Evolutionary conservation across 352 stramenopile species (phyloP).

Genomic region (Pythium catenulatum): DNA sequence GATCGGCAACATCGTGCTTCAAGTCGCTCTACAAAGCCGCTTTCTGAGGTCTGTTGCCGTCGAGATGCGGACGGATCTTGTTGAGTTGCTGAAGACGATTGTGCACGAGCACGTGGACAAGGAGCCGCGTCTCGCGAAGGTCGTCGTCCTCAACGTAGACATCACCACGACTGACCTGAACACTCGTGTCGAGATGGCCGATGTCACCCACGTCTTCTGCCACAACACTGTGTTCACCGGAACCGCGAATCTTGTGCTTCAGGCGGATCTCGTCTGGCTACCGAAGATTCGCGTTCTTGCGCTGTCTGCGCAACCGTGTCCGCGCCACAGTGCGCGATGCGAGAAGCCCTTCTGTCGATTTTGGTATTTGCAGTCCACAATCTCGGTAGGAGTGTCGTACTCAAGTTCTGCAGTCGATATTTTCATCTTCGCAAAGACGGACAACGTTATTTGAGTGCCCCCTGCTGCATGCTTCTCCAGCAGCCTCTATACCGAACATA

Average conservation of each 20-base stretch:
- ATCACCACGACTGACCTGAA: background rate
- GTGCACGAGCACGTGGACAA: background rate
- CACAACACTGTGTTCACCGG: conserved; percentile 24
- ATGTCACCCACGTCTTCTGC: background rate
- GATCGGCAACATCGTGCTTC: conserved; percentile 5
- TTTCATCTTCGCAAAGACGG: background rate
- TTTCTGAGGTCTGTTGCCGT: background rate
- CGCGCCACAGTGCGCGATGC: conserved; percentile 2
- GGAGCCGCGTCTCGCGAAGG: background rate
- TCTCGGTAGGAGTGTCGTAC: background rate
- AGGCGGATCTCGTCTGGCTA: background rate
- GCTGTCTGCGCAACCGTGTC: background rate
- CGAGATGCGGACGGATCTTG: conserved; percentile 12
- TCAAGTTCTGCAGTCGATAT: background rate
- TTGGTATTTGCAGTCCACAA: background rate
- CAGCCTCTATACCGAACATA: too few species aligned
- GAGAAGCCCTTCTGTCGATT: background rate
- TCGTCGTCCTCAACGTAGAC: background rate
- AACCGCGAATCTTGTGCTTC: background rate
- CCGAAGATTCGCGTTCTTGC: conserved; percentile 1
- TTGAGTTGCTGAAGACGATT: background rate
- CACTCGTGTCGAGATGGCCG: background rate
- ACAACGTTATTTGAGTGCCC: too few species aligned
- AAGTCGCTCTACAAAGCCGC: conserved; percentile 24
- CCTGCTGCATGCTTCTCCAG: too few species aligned